Percentiles rank a stretch among this genome's conserved stretches.
These are phyloP conservation scores for Oryza longistaminata DNA, from an alignment of 176 grass and related monocot genomes.

Conservation along the genomic window DNA sequence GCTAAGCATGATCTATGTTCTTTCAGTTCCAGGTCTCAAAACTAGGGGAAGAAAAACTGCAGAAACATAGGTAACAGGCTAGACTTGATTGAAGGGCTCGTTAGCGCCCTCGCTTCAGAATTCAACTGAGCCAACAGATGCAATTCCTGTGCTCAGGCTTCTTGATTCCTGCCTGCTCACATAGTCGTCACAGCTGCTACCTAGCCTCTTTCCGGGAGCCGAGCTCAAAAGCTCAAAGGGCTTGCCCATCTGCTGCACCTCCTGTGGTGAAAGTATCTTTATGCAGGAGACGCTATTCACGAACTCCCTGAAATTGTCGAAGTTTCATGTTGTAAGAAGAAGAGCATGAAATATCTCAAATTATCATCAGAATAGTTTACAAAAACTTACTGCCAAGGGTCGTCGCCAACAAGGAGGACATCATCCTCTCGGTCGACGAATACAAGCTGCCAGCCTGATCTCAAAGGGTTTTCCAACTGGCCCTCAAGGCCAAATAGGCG, in stretches of 20 bases:
- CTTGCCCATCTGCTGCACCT: slow-evolving; percentile 95
- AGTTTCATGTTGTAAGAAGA: not conserved
- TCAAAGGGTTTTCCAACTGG: slow-evolving; percentile 93
- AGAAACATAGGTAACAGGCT: slow-evolving; percentile 11
- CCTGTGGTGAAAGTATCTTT: slow-evolving; percentile 93
- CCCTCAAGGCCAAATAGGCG: slow-evolving; percentile 88
- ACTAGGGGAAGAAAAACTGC: slow-evolving; percentile 36
- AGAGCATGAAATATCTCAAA: not conserved
- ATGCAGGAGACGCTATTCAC: slow-evolving; percentile 91
- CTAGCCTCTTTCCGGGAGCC: slow-evolving; percentile 46
- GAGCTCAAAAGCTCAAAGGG: slow-evolving; percentile 68
- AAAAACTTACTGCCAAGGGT: slow-evolving; percentile 89
- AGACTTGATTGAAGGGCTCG: not conserved
- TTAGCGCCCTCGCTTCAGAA: slow-evolving; percentile 50
- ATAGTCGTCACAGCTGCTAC: slow-evolving; percentile 73
- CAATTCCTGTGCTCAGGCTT: slow-evolving; percentile 70
- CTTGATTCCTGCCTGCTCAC: slow-evolving; percentile 69
- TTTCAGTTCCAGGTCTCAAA: slow-evolving; percentile 48
- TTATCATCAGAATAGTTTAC: not conserved
- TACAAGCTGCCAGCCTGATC: slow-evolving; percentile 99
- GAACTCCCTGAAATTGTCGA: slow-evolving; percentile 72
- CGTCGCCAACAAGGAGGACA: slow-evolving; percentile 90
- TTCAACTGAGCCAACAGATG: slow-evolving; percentile 76
- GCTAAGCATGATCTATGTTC: slow-evolving; percentile 43
- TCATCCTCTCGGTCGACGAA: slow-evolving; percentile 94